Evolutionary conservation across 1,284 basidiomycete species (phyloP).

Genomic region (Rhodotorula sp.): DNA sequence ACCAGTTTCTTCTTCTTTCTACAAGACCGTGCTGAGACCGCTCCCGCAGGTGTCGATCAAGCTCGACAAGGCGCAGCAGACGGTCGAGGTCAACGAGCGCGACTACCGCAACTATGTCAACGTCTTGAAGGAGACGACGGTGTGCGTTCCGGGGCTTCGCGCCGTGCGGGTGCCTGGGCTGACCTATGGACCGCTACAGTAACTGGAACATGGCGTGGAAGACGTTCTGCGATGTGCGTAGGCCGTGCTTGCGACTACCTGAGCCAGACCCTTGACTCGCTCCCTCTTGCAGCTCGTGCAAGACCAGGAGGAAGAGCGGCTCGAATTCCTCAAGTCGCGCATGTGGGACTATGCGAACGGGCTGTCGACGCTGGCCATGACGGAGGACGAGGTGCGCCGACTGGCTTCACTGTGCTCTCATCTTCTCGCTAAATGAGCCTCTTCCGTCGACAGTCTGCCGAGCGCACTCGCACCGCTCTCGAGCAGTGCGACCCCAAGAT

Average conservation of each 20-base stretch:
- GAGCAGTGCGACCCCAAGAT: constrained; percentile 45
- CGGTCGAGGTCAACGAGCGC: constrained; percentile 82
- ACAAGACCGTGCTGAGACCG: not conserved
- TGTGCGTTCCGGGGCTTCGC: constrained; percentile 2
- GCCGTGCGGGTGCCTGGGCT: not conserved
- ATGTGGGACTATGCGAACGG: constrained; percentile 96
- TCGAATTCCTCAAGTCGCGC: constrained; percentile 92
- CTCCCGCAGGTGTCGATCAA: constrained; percentile 56
- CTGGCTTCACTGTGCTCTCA: fast-evolving
- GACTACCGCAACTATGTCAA: constrained; percentile 88
- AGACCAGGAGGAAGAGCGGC: constrained; percentile 89
- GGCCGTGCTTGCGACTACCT: constrained; percentile 43
- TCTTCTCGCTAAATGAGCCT: not conserved
- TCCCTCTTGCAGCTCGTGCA: constrained; percentile 67
- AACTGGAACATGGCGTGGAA: constrained; percentile 97
- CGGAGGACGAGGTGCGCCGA: constrained; percentile 70
- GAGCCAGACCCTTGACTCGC: not conserved
- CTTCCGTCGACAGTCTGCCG: constrained; percentile 65
- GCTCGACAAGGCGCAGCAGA: constrained; percentile 84
- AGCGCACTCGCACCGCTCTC: constrained; percentile 70
- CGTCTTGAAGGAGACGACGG: constrained; percentile 72
- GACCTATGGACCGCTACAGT: not conserved
- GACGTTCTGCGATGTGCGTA: constrained; percentile 69
- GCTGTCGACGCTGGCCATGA: constrained; percentile 90
- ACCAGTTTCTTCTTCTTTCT: not conserved